These are phyloP conservation scores for Phytophthora podocarpi DNA, from an alignment of 352 stramenopile genomes.

Conservation along the genomic window DNA sequence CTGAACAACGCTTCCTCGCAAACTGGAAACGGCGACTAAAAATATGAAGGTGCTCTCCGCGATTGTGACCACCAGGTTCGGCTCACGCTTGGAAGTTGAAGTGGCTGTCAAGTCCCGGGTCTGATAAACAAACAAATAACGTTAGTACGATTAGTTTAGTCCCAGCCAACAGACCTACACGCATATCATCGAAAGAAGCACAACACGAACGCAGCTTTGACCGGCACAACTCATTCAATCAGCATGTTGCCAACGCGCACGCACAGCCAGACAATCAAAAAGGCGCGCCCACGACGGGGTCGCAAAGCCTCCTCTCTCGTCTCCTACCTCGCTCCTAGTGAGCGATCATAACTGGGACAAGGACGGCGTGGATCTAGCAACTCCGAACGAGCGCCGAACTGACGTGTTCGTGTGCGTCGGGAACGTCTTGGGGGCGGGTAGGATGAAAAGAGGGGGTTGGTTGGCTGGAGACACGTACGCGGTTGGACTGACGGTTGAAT, in stretches of 20 bases:
- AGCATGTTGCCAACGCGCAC: conserved; percentile 32
- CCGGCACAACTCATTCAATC: conserved; percentile 36
- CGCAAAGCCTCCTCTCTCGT: conserved; percentile 34
- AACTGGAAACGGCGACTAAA: conserved; percentile 25
- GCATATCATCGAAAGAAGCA: background rate
- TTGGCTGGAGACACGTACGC: conserved; percentile 32
- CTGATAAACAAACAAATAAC: background rate
- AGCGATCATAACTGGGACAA: conserved; percentile 33
- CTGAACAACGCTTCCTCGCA: background rate
- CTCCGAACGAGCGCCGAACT: background rate
- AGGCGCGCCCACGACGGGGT: conserved; percentile 13
- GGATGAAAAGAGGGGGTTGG: conserved; percentile 23
- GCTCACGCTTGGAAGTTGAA: conserved; percentile 23
- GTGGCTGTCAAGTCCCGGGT: background rate
- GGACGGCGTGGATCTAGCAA: conserved; percentile 12
- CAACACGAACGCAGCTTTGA: conserved; percentile 10
- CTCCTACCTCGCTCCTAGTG: conserved; percentile 36
- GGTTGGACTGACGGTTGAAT: conserved; percentile 21
- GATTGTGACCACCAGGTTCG: too few relatives aligned
- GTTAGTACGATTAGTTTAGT: too few relatives aligned
- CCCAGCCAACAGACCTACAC: too few relatives aligned
- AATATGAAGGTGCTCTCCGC: conserved; percentile 15
- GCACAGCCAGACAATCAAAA: conserved; percentile 40
- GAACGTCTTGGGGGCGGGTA: conserved; percentile 18
- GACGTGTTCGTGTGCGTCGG: conserved; percentile 3